Conservation (phyloP, 768 basidiomycete genomes). For the Trametes cingulata region DNA sequence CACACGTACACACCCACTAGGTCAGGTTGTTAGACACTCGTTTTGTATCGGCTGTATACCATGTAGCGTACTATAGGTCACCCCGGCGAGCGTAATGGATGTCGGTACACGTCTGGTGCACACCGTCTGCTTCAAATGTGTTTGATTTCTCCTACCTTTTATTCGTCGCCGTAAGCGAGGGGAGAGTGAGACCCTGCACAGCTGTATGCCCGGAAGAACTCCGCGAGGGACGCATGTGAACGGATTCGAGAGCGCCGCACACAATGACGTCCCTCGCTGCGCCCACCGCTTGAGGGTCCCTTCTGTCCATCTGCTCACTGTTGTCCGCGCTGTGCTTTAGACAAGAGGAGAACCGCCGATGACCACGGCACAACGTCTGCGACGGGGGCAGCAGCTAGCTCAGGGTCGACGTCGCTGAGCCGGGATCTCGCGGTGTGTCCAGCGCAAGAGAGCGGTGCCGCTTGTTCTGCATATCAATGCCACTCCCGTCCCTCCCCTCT, state of each 20-base stretch:
- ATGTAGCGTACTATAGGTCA: conserved; percentile 17
- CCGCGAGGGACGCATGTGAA: neutral
- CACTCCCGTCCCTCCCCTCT: neutral
- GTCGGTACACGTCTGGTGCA: neutral
- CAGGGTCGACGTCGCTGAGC: neutral
- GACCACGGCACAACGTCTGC: neutral
- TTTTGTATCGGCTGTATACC: conserved; percentile 21
- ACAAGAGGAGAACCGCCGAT: neutral
- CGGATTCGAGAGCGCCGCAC: neutral
- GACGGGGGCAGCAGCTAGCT: neutral
- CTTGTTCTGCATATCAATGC: neutral
- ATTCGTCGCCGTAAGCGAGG: neutral
- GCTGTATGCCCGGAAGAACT: neutral
- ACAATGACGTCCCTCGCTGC: conserved; percentile 2
- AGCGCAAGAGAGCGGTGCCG: neutral
- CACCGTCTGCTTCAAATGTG: too few relatives aligned
- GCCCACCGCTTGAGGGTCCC: neutral
- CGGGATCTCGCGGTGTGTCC: neutral
- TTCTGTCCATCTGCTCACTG: neutral
- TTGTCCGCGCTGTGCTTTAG: neutral
- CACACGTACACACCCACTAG: neutral
- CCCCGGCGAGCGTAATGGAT: conserved; percentile 10
- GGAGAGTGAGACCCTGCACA: neutral
- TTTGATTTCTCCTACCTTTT: neutral
- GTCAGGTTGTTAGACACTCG: conserved; percentile 1